Percentiles rank a stretch among this genome's conserved stretches.
Conservation (phyloP, 495 filamentous ascomycete genomes). For the Hypomontagnella monticulosa region DNA sequence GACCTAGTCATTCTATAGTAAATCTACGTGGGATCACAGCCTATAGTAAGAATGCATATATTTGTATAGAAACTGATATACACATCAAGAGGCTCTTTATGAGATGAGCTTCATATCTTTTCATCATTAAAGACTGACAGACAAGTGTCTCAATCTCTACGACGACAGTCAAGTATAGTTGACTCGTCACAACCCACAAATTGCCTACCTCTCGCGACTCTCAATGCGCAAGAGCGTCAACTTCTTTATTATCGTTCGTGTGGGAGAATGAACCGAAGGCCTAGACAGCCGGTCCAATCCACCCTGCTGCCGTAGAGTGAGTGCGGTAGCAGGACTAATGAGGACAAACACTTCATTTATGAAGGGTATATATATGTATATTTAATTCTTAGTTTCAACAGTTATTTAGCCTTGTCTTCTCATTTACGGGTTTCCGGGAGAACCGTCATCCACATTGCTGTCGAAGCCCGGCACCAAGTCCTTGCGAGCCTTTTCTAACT, state of each 20-base stretch:
- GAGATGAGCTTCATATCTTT: neutral
- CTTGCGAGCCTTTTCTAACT: constrained; percentile 47
- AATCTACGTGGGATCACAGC: neutral
- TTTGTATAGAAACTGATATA: too few species aligned
- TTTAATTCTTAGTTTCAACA: neutral
- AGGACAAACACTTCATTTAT: constrained; percentile 60
- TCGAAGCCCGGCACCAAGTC: constrained; percentile 49
- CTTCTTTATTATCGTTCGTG: constrained; percentile 65
- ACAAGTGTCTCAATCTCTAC: constrained; percentile 22
- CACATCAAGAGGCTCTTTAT: neutral
- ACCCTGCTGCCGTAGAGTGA: constrained; percentile 63
- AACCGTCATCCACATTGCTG: constrained; percentile 48
- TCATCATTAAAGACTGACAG: neutral
- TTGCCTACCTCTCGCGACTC: constrained; percentile 64
- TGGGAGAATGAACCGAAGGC: constrained; percentile 66
- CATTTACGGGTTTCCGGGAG: constrained; percentile 48
- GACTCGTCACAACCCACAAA: constrained; percentile 55
- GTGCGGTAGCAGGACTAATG: constrained; percentile 68
- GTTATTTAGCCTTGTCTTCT: too few species aligned
- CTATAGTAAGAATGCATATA: neutral
- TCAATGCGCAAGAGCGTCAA: constrained; percentile 63
- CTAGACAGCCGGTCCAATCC: constrained; percentile 71
- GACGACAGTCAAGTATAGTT: constrained; percentile 4
- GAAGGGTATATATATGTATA: neutral
- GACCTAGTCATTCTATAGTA: neutral